Conservation (phyloP, 139 green algal species). For the Klebsormidium nitens region DNA sequence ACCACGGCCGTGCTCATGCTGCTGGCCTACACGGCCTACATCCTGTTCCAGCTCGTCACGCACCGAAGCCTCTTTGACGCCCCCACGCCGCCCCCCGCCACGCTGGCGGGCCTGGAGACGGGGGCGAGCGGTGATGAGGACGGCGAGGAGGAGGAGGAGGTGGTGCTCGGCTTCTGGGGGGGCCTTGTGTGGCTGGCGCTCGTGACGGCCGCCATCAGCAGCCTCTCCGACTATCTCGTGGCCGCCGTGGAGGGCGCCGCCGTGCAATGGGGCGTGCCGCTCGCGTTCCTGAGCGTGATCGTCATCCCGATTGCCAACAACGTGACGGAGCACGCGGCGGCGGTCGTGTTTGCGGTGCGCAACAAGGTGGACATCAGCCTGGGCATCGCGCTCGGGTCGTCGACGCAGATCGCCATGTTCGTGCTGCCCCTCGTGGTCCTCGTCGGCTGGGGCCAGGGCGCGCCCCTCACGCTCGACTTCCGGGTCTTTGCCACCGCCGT, state of each 20-base stretch:
- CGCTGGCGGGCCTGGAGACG: too few species aligned
- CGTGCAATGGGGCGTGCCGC: conserved; percentile 35
- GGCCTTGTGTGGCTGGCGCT: conserved; percentile 58
- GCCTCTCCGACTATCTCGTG: conserved; percentile 63
- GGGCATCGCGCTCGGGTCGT: conserved; percentile 40
- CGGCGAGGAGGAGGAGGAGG: background rate
- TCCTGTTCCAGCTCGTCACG: conserved; percentile 61
- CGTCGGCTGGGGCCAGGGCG: conserved; percentile 53
- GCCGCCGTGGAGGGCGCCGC: conserved; percentile 52
- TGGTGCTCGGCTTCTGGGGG: conserved; percentile 30
- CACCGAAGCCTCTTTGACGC: conserved; percentile 34
- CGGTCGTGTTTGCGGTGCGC: conserved; percentile 47
- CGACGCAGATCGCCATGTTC: conserved; percentile 41
- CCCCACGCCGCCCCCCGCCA: background rate
- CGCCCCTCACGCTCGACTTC: conserved; percentile 72
- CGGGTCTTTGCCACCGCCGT: conserved; percentile 58
- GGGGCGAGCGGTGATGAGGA: conserved; percentile 12
- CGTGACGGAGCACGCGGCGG: conserved; percentile 39
- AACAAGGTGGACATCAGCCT: conserved; percentile 48
- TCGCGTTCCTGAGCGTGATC: conserved; percentile 45
- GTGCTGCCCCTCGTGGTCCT: conserved; percentile 60
- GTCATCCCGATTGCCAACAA: conserved; percentile 47
- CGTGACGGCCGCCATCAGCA: conserved; percentile 59
- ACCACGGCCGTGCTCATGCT: conserved; percentile 66
- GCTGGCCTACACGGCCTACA: conserved; percentile 57